Evolutionary conservation across 352 stramenopile species (phyloP).

Genomic region (Phytopythium kandeliae): DNA sequence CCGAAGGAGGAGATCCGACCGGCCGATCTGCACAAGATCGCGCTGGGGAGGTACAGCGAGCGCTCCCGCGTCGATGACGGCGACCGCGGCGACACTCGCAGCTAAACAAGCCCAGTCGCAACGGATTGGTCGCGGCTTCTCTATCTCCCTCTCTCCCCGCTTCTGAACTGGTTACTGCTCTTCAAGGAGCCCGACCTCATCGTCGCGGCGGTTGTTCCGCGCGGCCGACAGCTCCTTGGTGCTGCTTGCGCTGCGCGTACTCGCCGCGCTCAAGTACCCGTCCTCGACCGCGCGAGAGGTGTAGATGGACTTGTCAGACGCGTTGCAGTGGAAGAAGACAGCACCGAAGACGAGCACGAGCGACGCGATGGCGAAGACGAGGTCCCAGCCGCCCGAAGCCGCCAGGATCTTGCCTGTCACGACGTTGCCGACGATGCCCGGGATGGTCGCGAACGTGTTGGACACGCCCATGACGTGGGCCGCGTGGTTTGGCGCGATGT

Average conservation of each 20-base stretch:
- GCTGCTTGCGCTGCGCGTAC: conserved; percentile 11
- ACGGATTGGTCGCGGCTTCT: not conserved
- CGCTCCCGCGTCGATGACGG: conserved; percentile 17
- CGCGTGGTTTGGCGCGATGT: conserved; percentile 73
- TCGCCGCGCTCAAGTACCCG: conserved; percentile 6
- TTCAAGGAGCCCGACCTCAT: conserved; percentile 51
- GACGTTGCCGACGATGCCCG: conserved; percentile 81
- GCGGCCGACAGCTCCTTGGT: conserved; percentile 21
- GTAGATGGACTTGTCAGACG: conserved; percentile 79
- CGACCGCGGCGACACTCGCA: not conserved
- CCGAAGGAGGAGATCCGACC: conserved; percentile 42
- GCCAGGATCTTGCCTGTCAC: conserved; percentile 78
- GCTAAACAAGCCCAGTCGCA: not conserved
- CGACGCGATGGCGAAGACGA: conserved; percentile 79
- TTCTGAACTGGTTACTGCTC: conserved; percentile 9
- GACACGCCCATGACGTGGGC: conserved; percentile 85
- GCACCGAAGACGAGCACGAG: conserved; percentile 65
- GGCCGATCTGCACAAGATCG: conserved; percentile 48
- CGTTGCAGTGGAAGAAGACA: conserved; percentile 67
- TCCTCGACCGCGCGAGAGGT: not conserved
- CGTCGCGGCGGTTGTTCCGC: conserved; percentile 30
- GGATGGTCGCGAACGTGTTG: conserved; percentile 82
- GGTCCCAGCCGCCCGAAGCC: conserved; percentile 64
- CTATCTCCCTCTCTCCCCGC: too few relatives aligned
- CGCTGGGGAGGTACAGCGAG: conserved; percentile 57